phyloP scores from a whole-genome alignment of 202 grass and related monocot genomes.

The Schoenoplectus tabernaemontani region DNA sequence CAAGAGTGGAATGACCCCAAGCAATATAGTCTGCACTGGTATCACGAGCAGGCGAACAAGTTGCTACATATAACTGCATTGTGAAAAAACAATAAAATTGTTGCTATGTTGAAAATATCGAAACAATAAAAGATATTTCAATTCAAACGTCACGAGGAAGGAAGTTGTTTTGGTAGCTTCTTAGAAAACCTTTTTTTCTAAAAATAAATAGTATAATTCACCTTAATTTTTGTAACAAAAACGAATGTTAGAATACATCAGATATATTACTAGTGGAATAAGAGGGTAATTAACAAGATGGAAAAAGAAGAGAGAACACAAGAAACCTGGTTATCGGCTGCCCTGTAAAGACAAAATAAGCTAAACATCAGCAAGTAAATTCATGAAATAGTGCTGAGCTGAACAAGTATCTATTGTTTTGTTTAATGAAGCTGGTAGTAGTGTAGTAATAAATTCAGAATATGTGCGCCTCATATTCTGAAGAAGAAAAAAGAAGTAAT shows the following conservation, averaged over 20 bases:
- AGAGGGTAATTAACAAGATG: too few relatives aligned
- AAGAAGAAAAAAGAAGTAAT: not conserved
- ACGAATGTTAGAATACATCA: too few relatives aligned
- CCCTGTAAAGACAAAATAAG: slow-evolving; percentile 45
- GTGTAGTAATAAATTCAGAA: too few relatives aligned
- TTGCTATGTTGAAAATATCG: not conserved
- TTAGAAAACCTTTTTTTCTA: too few relatives aligned
- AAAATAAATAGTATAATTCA: too few relatives aligned
- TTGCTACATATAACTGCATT: slow-evolving; percentile 78
- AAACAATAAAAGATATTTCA: too few relatives aligned
- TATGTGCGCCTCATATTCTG: not conserved
- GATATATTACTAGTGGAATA: too few relatives aligned
- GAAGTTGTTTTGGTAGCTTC: too few relatives aligned
- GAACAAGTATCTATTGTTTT: not conserved
- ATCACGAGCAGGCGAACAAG: slow-evolving; percentile 80
- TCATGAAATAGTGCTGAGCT: not conserved
- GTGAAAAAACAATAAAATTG: not conserved
- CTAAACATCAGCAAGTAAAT: not conserved
- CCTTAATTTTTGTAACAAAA: too few relatives aligned
- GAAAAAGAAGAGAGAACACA: too few relatives aligned
- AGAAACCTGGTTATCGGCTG: slow-evolving; percentile 92
- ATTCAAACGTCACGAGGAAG: too few relatives aligned
- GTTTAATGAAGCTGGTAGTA: not conserved
- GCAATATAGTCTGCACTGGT: slow-evolving; percentile 64
- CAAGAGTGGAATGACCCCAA: slow-evolving; percentile 94